A percentile compares a stretch with the other conserved stretches of the same genome.
Conservation (phyloP, 164 flowering plant species). For the Stephania cephalantha region DNA sequence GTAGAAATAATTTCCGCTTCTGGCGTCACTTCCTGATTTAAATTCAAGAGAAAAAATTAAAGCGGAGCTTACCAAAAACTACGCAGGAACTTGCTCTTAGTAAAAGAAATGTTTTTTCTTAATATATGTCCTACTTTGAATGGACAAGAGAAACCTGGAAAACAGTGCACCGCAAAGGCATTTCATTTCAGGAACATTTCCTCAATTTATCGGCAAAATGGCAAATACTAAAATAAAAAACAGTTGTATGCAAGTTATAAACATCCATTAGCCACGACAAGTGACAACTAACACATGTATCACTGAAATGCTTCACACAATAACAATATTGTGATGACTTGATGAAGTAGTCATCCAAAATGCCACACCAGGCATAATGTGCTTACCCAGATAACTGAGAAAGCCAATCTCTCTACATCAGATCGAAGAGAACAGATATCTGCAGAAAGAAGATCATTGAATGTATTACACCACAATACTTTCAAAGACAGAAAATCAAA, state of each 20-base stretch:
- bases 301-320: background rate
- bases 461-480: background rate
- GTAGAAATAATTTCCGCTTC: conserved; percentile 87
- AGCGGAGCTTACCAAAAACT: background rate
- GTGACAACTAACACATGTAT: background rate
- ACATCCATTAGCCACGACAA: background rate
- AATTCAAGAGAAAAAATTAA: background rate
- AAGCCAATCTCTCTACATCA: conserved; percentile 95
- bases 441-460: conserved; percentile 28
- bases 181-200: background rate
- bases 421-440: conserved; percentile 95
- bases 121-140: background rate
- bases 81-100: background rate
- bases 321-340: background rate
- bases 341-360: background rate
- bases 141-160: background rate
- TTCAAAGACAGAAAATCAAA: background rate
- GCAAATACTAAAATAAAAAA: background rate
- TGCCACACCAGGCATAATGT: conserved; percentile 1
- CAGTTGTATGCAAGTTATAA: background rate
- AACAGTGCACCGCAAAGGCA: background rate
- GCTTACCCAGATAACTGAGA: conserved; percentile 95
- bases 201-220: background rate
- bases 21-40: conserved; percentile 87
- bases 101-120: background rate